These are phyloP conservation scores for Crithidia sp. DNA, from an alignment of 208 protist genomes.

Conservation along the genomic window DNA sequence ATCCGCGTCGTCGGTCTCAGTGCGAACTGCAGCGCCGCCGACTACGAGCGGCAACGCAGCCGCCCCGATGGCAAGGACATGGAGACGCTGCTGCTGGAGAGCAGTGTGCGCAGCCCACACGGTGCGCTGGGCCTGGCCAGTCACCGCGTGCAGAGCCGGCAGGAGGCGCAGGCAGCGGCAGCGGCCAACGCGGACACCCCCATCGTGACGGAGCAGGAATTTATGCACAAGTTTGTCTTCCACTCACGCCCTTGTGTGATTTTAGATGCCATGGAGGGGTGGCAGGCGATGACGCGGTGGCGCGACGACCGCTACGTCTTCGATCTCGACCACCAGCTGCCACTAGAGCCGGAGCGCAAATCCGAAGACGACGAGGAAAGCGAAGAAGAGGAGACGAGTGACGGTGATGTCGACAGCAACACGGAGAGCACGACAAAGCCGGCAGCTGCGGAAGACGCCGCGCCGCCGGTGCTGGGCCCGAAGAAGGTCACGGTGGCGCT, in stretches of 20 bases:
- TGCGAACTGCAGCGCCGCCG: slow-evolving; percentile 29
- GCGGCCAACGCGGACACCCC: slow-evolving; percentile 28
- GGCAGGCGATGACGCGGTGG: slow-evolving; percentile 78
- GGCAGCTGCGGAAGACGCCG: neutral
- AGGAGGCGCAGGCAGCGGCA: slow-evolving; percentile 7
- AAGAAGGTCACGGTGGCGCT: slow-evolving; percentile 84
- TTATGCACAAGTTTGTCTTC: slow-evolving; percentile 89
- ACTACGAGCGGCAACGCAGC: slow-evolving; percentile 21
- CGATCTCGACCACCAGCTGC: slow-evolving; percentile 64
- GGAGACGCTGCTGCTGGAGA: slow-evolving; percentile 37
- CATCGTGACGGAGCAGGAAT: slow-evolving; percentile 71
- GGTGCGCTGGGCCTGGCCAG: slow-evolving; percentile 10
- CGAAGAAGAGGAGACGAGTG: slow-evolving; percentile 21
- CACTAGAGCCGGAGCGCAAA: slow-evolving; percentile 31
- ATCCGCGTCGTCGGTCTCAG: slow-evolving; percentile 77
- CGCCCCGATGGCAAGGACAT: slow-evolving; percentile 30
- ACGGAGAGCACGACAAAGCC: neutral
- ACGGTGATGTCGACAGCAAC: slow-evolving; percentile 9
- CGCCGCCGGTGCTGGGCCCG: slow-evolving; percentile 12
- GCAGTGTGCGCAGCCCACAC: slow-evolving; percentile 15
- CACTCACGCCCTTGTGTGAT: slow-evolving; percentile 84
- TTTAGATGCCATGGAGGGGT: slow-evolving; percentile 68
- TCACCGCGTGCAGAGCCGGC: slow-evolving; percentile 17
- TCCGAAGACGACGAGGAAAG: slow-evolving; percentile 32
- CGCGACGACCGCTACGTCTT: slow-evolving; percentile 80